Evolutionary conservation across 768 basidiomycete genomes (phyloP), one percentile per base, ranked within the genome.

Genomic region (Lentinula boryana): DNA sequence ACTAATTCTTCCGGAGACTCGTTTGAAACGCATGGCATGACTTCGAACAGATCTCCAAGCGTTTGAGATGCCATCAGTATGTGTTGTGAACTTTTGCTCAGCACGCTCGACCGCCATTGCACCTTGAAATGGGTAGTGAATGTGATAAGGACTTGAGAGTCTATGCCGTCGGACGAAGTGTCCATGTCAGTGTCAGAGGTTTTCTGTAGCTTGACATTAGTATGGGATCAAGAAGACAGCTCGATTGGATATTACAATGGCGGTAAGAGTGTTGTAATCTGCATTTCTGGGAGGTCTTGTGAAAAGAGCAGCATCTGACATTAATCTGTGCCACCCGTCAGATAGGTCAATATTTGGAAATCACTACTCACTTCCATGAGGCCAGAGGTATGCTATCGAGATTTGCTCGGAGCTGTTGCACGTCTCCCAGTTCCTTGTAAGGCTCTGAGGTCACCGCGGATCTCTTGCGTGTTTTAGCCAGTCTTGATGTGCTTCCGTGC

Each of bases 31-130:
- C 92, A 93, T 21, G 85, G 83, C 31, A 93, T 80, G 32, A 72
- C 71, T 4, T 77, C 71, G 60, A 80, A 80, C 12, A 93, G 69
- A 62, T 91, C 86, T 18, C 77, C 79, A 2, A 94, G 79, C 0
- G 85, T 88, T 66, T 92, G 88, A 4, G 85, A 86, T n/a, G 89
- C 85, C 15, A 87, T 69, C 6, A 89, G 68, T 10, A 79, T 81
- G 67, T 91, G 88, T 65, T 87, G 87, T 8, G 90, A 91, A 60
- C 79, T 73, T 40, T 87, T 86, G 51, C 76, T 75, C 10, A 87
- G 73, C 56, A 81, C 79, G 56, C 82, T 83, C 57, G 81, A 81
- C 21, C 81, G 77, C 86, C 88, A 90, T 21, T 80, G 66, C 27
- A 87, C 73, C 59, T 80, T 83, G 63, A 80, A 81, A 68, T 89